These are phyloP conservation scores for Phlegmacium glaucopus DNA, from an alignment of 768 basidiomycete species.

Conservation along the genomic window DNA sequence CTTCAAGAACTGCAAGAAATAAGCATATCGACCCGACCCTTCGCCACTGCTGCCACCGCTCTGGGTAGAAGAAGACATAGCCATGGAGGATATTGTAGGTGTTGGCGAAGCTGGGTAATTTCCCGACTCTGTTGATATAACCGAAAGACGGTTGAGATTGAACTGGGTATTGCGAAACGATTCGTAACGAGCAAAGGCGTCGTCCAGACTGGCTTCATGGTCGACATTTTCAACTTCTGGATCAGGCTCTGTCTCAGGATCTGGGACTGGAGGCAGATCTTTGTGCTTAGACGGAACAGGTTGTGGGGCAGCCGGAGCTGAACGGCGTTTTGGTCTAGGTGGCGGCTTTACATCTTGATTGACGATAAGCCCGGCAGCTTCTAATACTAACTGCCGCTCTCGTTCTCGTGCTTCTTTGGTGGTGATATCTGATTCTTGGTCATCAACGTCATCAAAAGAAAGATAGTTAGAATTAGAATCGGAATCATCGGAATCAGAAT, in stretches of 20 bases:
- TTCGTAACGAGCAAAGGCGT: constrained; percentile 90
- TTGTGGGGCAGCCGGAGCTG: constrained; percentile 48
- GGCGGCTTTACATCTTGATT: constrained; percentile 55
- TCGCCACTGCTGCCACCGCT: constrained; percentile 13
- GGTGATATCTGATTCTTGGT: constrained; percentile 38
- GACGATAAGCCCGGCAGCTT: constrained; percentile 84
- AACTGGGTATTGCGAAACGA: constrained; percentile 60
- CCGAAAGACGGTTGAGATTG: constrained; percentile 53
- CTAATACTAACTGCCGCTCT: constrained; percentile 80
- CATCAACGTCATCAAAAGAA: constrained; percentile 35
- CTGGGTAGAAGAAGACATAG: constrained; percentile 13
- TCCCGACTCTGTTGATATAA: constrained; percentile 48
- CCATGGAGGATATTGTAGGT: constrained; percentile 26
- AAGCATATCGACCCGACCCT: constrained; percentile 34
- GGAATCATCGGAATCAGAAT: constrained; percentile 23
- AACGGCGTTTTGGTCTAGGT: constrained; percentile 42
- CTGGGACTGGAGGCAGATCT: constrained; percentile 55
- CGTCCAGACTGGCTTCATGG: constrained; percentile 54
- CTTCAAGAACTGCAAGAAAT: constrained; percentile 62
- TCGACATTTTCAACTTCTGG: constrained; percentile 28
- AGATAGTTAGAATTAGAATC: constrained; percentile 37
- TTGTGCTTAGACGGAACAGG: constrained; percentile 25
- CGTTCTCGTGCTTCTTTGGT: constrained; percentile 61
- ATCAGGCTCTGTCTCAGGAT: constrained; percentile 22
- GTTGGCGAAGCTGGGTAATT: constrained; percentile 40